A percentile compares a stretch with the other conserved stretches of the same genome.
Evolutionary conservation across 805 yeast species (phyloP).

Genomic region (Kodamaea lidongshanica): DNA sequence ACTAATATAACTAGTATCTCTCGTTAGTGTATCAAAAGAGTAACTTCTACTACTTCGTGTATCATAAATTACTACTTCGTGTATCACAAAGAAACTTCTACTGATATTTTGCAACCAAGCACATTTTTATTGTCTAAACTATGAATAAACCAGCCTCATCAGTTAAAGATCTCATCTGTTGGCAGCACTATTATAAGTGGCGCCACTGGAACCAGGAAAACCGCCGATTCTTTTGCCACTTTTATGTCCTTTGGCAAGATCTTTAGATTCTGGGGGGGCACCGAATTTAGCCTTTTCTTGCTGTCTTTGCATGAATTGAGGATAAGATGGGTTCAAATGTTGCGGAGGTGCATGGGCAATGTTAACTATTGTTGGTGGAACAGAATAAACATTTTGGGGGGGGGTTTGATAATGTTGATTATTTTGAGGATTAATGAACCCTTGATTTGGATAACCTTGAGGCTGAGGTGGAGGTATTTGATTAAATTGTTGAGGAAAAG

Average conservation of each 20-base stretch:
- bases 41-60: too few species aligned
- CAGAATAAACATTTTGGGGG: conserved; percentile 22
- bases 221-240: conserved; percentile 20
- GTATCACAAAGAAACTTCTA: too few species aligned
- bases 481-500: conserved; percentile 1
- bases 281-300: conserved; percentile 28
- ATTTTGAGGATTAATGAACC: not conserved
- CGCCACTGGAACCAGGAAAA: conserved; percentile 35
- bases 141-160: too few species aligned
- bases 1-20: too few species aligned
- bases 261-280: too few species aligned
- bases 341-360: conserved; percentile 32
- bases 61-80: too few species aligned
- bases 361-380: conserved; percentile 30
- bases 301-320: conserved; percentile 26
- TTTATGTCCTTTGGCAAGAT: conserved; percentile 22
- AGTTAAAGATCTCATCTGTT: conserved; percentile 17
- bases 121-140: too few species aligned
- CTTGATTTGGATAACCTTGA: not conserved
- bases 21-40: too few species aligned
- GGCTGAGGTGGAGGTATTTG: conserved; percentile 1
- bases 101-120: too few species aligned
- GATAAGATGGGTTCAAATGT: conserved; percentile 33
- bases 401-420: conserved; percentile 5
- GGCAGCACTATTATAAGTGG: conserved; percentile 32